A percentile compares a stretch with the other conserved stretches of the same genome.
phyloP scores from a whole-genome alignment of 805 yeast species.

The Gaillardinia entomophila region DNA sequence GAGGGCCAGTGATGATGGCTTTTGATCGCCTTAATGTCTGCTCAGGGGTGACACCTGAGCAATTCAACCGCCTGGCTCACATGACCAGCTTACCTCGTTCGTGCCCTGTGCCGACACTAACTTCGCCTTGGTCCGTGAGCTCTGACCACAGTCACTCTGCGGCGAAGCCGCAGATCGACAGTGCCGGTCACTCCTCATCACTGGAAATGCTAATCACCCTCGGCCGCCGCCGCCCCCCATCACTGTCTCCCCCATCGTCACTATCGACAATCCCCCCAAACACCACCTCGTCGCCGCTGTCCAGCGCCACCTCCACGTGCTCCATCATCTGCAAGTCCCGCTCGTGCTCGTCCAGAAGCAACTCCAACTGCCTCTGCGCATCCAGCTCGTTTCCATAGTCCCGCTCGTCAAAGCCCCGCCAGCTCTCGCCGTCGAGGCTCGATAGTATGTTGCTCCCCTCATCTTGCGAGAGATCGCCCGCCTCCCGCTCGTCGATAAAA shows the following conservation, averaged over 20 bases:
- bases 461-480: slow-evolving; percentile 8
- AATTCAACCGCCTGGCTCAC: no score
- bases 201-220: slow-evolving; percentile 13
- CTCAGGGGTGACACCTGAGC: no score
- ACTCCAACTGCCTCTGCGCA: neutral
- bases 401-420: slow-evolving; percentile 6
- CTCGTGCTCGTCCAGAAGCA: neutral
- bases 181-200: slow-evolving; percentile 12
- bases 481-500: slow-evolving; percentile 22
- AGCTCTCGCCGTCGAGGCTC: slow-evolving; percentile 4
- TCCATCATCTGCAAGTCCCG: no score
- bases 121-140: no score
- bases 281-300: neutral
- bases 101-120: no score
- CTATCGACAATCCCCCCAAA: no score
- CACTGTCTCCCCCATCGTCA: neutral
- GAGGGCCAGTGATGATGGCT: no score
- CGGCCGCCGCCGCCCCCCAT: slow-evolving; percentile 5
- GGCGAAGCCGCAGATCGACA: no score
- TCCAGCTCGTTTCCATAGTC: slow-evolving; percentile 1
- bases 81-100: no score
- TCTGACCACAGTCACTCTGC: no score
- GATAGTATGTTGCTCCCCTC: slow-evolving; percentile 11
- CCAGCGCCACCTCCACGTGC: neutral
- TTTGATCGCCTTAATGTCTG: no score